Percentiles rank a stretch among this genome's conserved stretches.
phyloP scores from a whole-genome alignment of 2,329 filamentous ascomycete species.

The Onygenales sp. region DNA sequence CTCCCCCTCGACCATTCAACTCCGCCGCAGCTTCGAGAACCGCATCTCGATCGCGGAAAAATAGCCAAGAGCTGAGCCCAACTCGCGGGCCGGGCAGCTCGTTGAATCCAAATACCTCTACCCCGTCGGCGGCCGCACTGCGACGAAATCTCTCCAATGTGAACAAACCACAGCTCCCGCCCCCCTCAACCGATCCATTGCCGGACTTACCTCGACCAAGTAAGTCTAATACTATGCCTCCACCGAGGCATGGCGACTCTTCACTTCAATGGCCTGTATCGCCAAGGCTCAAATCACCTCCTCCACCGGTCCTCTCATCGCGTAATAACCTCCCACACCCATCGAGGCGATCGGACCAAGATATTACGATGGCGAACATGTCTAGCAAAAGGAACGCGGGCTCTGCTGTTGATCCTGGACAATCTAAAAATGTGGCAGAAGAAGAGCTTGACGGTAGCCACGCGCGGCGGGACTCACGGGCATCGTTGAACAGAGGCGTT shows the following conservation, averaged over 20 bases:
- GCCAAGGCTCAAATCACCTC: conserved; percentile 50
- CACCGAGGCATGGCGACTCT: conserved; percentile 26
- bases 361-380: conserved; percentile 41
- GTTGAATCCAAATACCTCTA: conserved; percentile 22
- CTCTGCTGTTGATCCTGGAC: background rate
- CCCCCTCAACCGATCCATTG: conserved; percentile 50
- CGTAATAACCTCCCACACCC: conserved; percentile 25
- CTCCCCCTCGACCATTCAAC: conserved; percentile 21
- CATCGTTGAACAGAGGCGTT: conserved; percentile 47
- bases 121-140: conserved; percentile 53
- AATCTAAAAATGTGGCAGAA: conserved; percentile 24
- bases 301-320: conserved; percentile 35
- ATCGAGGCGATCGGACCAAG: conserved; percentile 37
- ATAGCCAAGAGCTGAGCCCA: conserved; percentile 58
- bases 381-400: conserved; percentile 41
- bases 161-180: conserved; percentile 56
- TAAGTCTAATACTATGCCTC: conserved; percentile 43
- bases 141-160: conserved; percentile 60
- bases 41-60: conserved; percentile 53
- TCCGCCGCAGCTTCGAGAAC: conserved; percentile 23
- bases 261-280: conserved; percentile 57
- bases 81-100: conserved; percentile 41
- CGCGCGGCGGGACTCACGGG: conserved; percentile 32
- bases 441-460: conserved; percentile 12
- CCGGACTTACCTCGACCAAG: conserved; percentile 55